phyloP scores from a whole-genome alignment of 148 eudicot species.

The Vaccinium myrtillus region DNA sequence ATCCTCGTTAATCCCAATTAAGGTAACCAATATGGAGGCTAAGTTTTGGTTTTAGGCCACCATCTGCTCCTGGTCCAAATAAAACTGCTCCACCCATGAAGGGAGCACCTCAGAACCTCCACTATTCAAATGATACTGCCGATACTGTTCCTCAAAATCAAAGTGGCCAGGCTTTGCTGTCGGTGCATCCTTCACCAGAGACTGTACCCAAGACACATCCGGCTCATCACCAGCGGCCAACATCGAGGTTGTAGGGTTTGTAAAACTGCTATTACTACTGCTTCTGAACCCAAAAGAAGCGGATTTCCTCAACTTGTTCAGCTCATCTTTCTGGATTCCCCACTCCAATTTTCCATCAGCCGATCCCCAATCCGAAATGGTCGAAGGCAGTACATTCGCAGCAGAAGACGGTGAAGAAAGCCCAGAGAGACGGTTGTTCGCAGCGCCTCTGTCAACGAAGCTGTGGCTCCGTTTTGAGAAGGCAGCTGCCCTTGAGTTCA shows the following conservation, averaged over 20 bases:
- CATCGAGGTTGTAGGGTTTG: conserved; percentile 15
- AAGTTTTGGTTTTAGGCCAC: conserved; percentile 39
- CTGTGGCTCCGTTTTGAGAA: conserved; percentile 90
- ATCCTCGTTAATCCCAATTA: conserved; percentile 9
- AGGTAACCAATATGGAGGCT: background rate
- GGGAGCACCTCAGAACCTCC: conserved; percentile 52
- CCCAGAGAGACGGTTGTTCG: conserved; percentile 33
- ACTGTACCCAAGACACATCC: conserved; percentile 59
- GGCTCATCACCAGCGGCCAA: conserved; percentile 27
- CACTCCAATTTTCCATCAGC: conserved; percentile 80
- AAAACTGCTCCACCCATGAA: conserved; percentile 69
- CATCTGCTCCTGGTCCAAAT: conserved; percentile 79
- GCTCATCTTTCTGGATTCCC: conserved; percentile 84
- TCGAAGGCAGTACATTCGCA: conserved; percentile 25
- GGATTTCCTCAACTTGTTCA: conserved; percentile 73
- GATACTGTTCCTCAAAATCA: conserved; percentile 33
- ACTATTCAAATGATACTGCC: conserved; percentile 32
- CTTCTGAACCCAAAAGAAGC: conserved; percentile 77
- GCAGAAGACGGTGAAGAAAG: conserved; percentile 32
- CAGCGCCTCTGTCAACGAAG: conserved; percentile 60
- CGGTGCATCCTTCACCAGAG: conserved; percentile 51
- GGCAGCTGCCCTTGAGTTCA: conserved; percentile 60
- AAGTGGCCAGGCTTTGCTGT: conserved; percentile 29
- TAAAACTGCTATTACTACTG: conserved; percentile 20
- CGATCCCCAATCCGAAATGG: conserved; percentile 73